Base-by-base conservation (phyloP, 2,329 filamentous ascomycete species). In the Fusarium bactridioides region DNA sequence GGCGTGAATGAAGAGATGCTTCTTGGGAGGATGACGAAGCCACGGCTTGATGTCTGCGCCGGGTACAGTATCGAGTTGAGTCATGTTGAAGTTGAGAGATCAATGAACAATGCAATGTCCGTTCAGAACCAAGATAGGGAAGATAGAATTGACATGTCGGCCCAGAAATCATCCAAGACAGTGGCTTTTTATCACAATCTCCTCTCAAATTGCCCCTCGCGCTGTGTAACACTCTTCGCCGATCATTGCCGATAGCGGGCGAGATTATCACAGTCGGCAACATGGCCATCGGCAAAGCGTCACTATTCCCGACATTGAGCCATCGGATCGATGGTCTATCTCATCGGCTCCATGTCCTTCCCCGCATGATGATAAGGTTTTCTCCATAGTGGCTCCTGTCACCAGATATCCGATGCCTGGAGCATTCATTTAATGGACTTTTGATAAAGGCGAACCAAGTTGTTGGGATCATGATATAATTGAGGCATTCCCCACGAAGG, bases 261-360 rank as follows among this genome's bases (percentile, higher is more conserved):
- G 33, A 54, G 25, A 54, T 59, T 18, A 53, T 29, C 35, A 15
- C 4, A n/a, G 7, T 21, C 56, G 56, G 56, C 25, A 59, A 33
- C 35, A 29, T 59, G 56, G 21, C 18, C 35, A 53, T 40, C 44
- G 45, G 25, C 16, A 38, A 53, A 38, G 16, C n/a, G 44, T 25
- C 44, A 37, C 44, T 29, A 31, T 51, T 40, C n/a, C 56, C 43
- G 44, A 53, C 1, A 3, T 18, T 16, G n/a, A 54, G 56, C 56
- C 56, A 59, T 59, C 56, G 45, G 56, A 54, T 51, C 56, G 56
- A 54, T 59, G 56, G 45, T n/a, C 56, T 40, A 54, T 59, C 44
- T 40, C 27, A 5, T 33, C 56, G 56, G 56, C 45, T 59, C 45
- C 45, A 33, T 59, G 56, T 25, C 18, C 25, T 59, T 18, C 56